Evolutionary conservation across 2,329 filamentous ascomycete species (phyloP), one percentile per base, ranked within the genome.

Genomic region (Talaromyces islandicus): DNA sequence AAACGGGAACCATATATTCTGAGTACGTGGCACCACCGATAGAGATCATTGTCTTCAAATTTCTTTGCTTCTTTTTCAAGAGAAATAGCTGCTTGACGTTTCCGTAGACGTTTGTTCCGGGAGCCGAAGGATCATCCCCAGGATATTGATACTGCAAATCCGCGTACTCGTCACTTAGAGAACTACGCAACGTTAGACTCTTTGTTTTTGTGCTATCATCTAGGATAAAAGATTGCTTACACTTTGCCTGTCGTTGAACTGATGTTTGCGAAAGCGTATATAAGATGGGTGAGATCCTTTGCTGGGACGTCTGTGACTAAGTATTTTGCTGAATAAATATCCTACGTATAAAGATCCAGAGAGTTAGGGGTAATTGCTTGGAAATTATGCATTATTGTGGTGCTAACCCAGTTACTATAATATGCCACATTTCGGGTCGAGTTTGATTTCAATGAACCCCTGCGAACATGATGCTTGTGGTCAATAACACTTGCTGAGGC

Each of bases 261-360:
- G 25, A 60, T 29, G 35, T 60, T 60, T 9, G 53, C 58, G 56
- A 56, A 60, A 9, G 54, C 27, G 19, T 60, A 60, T 12, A 60
- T 52, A 6, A 60, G 2, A 53, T 60, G 54, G 2, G 54, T 60
- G n/a, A 60, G 32, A 21, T 43, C 41, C 12, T 27, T 55, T 10
- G 51, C 57, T 10, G 57, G 57, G 19, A 59, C 38, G 29, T 59
- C 51, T 11, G 57, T 55, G 21, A 56, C 50, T n/a, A 52, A 2
- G 96, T 81, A 70, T 93, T 86, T 70, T 94, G 89, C 0, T 91
- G 91, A 14, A 74, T 96, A 96, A 67, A 94, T 92, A 65, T 88
- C 90, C 90, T 79, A 32, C 54, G 21, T 17, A 10, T 50, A 19
- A 51, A 51, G 14, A 27, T 29, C 25, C 51, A n/a, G 27, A 54